These are phyloP conservation scores for Pythium inflatum DNA, from an alignment of 352 stramenopile species.

Conservation along the genomic window DNA sequence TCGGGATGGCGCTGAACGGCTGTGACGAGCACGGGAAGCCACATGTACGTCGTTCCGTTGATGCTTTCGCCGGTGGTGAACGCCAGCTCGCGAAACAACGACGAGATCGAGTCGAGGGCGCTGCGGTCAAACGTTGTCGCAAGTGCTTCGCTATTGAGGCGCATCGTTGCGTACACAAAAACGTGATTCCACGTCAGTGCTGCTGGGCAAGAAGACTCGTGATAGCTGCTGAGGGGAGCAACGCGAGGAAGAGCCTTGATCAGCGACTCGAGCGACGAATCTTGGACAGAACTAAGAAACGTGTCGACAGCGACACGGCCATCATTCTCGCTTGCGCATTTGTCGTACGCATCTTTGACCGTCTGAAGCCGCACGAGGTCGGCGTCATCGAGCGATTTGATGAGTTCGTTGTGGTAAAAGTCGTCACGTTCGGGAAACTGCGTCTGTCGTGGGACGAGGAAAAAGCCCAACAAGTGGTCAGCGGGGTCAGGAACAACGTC, in stretches of 20 bases:
- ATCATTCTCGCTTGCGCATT: background rate
- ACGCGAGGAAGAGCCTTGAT: too few relatives aligned
- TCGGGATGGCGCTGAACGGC: constrained; percentile 28
- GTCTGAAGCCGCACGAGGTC: constrained; percentile 37
- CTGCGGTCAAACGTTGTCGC: background rate
- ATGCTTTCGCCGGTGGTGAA: background rate
- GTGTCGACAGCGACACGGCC: too few relatives aligned
- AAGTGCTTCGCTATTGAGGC: constrained; percentile 13
- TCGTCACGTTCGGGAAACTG: constrained; percentile 66
- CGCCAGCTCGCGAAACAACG: constrained; percentile 1
- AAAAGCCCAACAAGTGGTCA: constrained; percentile 58
- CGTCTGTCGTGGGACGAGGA: constrained; percentile 57
- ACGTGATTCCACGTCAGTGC: constrained; percentile 32
- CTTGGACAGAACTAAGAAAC: too few relatives aligned
- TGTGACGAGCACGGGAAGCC: constrained; percentile 46
- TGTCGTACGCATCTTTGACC: constrained; percentile 39
- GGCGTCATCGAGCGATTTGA: constrained; percentile 40
- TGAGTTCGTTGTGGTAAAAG: constrained; percentile 48
- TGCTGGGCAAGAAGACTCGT: background rate
- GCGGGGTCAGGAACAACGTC: constrained; percentile 46
- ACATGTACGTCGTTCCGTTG: constrained; percentile 32
- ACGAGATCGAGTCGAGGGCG: background rate
- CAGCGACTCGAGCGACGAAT: too few relatives aligned
- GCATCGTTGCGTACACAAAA: background rate
- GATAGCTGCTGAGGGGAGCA: background rate